Percentiles rank a stretch among this genome's conserved stretches.
Conservation (phyloP, 108 stramenopile species). For the Nitzschia palea region DNA sequence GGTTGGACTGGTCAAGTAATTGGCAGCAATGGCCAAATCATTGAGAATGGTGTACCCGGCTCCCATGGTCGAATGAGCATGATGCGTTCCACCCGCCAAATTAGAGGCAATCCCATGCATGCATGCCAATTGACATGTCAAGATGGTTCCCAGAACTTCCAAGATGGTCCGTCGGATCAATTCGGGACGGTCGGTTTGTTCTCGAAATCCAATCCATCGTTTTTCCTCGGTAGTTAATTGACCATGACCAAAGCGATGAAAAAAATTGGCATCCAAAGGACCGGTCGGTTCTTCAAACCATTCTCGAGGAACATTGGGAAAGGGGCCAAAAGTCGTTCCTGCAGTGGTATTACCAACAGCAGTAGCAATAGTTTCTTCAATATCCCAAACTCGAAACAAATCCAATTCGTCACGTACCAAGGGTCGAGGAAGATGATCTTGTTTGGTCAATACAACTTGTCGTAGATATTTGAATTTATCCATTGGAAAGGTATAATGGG, state of each 20-base stretch:
- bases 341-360: background rate
- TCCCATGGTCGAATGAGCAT: slow-evolving; percentile 57
- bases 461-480: slow-evolving; percentile 56
- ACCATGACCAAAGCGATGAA: slow-evolving; percentile 48
- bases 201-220: slow-evolving; percentile 74
- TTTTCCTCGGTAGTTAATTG: slow-evolving; percentile 51
- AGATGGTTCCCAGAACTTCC: slow-evolving; percentile 77
- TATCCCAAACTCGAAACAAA: slow-evolving; percentile 56
- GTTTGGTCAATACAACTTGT: slow-evolving; percentile 38
- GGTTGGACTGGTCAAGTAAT: slow-evolving; percentile 40
- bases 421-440: slow-evolving; percentile 28
- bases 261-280: slow-evolving; percentile 35
- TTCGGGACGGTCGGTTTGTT: slow-evolving; percentile 61
- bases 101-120: slow-evolving; percentile 75
- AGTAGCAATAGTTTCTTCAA: too few species aligned
- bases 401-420: slow-evolving; percentile 44
- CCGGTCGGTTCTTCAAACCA: slow-evolving; percentile 5
- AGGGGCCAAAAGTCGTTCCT: too few species aligned
- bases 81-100: slow-evolving; percentile 84
- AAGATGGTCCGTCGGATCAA: slow-evolving; percentile 69
- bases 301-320: slow-evolving; percentile 5
- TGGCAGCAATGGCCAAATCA: slow-evolving; percentile 71
- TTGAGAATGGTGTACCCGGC: slow-evolving; percentile 82
- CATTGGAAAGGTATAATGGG: slow-evolving; percentile 67
- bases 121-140: slow-evolving; percentile 70